phyloP scores from a whole-genome alignment of 768 basidiomycete species.

The Rossbeevera mucosa region DNA sequence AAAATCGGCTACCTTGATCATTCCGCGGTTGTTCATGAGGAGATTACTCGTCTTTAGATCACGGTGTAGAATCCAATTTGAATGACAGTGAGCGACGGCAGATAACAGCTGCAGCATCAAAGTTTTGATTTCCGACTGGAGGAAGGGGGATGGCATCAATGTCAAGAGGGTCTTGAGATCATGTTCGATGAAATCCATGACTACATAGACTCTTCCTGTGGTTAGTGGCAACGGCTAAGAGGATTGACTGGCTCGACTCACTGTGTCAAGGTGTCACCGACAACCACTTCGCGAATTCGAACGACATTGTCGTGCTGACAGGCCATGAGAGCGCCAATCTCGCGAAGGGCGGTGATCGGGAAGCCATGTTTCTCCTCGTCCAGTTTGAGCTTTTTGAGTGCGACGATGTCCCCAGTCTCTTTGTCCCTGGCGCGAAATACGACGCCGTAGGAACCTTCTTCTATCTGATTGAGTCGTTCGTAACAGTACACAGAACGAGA shows the following conservation, averaged over 20 bases:
- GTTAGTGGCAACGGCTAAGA: constrained; percentile 6
- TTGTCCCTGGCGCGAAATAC: constrained; percentile 97
- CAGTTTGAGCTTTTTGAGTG: constrained; percentile 95
- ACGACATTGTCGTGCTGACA: constrained; percentile 96
- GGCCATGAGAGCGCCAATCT: constrained; percentile 94
- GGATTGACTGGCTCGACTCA: constrained; percentile 46
- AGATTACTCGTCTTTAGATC: constrained; percentile 97
- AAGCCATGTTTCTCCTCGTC: constrained; percentile 99
- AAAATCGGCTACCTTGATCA: constrained; percentile 98
- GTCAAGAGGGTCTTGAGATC: constrained; percentile 95
- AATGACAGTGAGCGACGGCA: constrained; percentile 89
- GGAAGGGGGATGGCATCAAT: constrained; percentile 92
- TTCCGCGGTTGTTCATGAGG: constrained; percentile 98
- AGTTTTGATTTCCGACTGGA: constrained; percentile 98
- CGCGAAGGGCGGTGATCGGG: constrained; percentile 93
- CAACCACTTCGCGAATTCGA: constrained; percentile 93
- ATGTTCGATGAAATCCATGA: constrained; percentile 99
- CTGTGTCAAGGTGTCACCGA: constrained; percentile 98
- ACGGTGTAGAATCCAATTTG: constrained; percentile 96
- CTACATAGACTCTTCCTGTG: constrained; percentile 83
- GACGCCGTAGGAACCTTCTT: constrained; percentile 96
- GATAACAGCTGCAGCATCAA: constrained; percentile 90
- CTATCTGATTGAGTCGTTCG: constrained; percentile 94
- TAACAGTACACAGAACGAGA: constrained; percentile 94
- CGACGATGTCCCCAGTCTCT: constrained; percentile 92